These are phyloP conservation scores for Quercus glauca DNA, from an alignment of 306 rosid genomes.

Conservation along the genomic window DNA sequence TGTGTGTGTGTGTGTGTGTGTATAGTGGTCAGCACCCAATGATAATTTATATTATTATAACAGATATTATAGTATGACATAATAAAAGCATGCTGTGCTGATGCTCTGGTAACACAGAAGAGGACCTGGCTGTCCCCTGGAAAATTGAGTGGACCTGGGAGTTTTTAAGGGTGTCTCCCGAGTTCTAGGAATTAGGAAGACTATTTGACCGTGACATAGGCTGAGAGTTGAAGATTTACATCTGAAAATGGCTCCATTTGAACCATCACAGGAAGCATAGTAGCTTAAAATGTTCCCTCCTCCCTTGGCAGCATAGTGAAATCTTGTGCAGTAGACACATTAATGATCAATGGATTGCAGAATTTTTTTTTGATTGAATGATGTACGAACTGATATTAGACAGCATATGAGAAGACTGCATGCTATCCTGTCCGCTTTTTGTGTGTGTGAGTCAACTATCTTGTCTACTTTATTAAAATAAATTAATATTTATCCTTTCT, in stretches of 20 bases:
- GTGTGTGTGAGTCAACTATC: too few relatives aligned
- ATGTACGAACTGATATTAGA: background rate
- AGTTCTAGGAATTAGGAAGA: background rate
- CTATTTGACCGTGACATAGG: background rate
- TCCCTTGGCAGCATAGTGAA: background rate
- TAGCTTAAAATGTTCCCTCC: background rate
- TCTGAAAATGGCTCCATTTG: background rate
- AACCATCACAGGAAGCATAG: background rate
- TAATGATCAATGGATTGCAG: background rate
- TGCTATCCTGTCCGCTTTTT: background rate
- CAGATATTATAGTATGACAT: background rate
- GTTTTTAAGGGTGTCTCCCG: background rate
- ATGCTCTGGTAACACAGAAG: background rate
- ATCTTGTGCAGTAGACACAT: background rate
- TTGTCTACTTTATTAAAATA: too few relatives aligned
- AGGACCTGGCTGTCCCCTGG: background rate
- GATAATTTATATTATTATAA: background rate
- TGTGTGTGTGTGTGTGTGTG: too few relatives aligned
- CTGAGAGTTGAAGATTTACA: background rate
- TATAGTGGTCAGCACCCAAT: background rate
- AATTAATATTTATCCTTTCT: too few relatives aligned
- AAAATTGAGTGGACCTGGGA: background rate
- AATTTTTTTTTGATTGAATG: background rate
- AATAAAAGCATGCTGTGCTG: background rate
- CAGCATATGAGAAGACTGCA: conserved; percentile 1